phyloP scores from a whole-genome alignment of 2,329 filamentous ascomycete genomes.

The Aureobasidium uvarum region DNA sequence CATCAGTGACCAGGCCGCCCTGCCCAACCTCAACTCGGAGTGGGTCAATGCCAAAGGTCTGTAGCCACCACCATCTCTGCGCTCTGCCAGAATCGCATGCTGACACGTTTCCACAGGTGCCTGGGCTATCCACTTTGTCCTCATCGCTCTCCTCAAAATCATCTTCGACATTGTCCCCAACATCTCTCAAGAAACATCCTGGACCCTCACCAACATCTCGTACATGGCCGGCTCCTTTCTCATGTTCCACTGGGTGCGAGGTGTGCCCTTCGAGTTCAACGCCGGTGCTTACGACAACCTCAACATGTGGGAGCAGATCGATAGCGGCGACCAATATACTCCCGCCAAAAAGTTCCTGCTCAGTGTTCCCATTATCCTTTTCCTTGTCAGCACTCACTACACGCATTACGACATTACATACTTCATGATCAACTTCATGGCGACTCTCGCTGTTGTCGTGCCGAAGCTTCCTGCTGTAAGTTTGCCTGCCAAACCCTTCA shows the following conservation, averaged over 20 bases:
- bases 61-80: slow-evolving; percentile 24
- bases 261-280: slow-evolving; percentile 98
- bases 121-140: slow-evolving; percentile 94
- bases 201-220: slow-evolving; percentile 97
- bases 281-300: slow-evolving; percentile 97
- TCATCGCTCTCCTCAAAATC: slow-evolving; percentile 90
- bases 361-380: slow-evolving; percentile 88
- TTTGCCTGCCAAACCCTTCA: slow-evolving; percentile 11
- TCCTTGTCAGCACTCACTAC: slow-evolving; percentile 96
- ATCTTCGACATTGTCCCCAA: slow-evolving; percentile 96
- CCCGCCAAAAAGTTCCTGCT: slow-evolving; percentile 98
- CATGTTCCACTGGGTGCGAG: slow-evolving; percentile 99
- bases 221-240: slow-evolving; percentile 99
- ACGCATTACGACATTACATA: slow-evolving; percentile 97
- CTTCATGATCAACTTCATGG: slow-evolving; percentile 95
- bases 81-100: slow-evolving; percentile 23
- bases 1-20: slow-evolving; percentile 89
- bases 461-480: slow-evolving; percentile 93
- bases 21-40: slow-evolving; percentile 95
- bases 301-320: slow-evolving; percentile 99
- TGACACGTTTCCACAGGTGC: slow-evolving; percentile 62
- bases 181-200: slow-evolving; percentile 95
- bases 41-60: slow-evolving; percentile 99
- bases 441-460: slow-evolving; percentile 87
- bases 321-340: slow-evolving; percentile 98